phyloP scores from a whole-genome alignment of 495 filamentous ascomycete species.

The Lindgomyces ingoldianus region DNA sequence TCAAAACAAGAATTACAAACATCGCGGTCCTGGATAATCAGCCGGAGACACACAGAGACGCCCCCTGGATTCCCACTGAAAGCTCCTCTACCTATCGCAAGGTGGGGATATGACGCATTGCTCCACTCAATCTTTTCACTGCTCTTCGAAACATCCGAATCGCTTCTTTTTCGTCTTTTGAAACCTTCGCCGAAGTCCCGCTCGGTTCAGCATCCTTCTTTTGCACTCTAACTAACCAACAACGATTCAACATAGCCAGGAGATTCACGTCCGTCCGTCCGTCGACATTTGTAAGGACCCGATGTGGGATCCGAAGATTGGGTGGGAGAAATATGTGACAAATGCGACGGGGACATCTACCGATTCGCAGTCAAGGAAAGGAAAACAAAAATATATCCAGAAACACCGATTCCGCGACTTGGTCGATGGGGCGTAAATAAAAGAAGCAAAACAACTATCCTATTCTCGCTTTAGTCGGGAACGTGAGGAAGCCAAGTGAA shows the following conservation, averaged over 20 bases:
- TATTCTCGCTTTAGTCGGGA: not conserved
- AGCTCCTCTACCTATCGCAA: not conserved
- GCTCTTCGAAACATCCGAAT: not conserved
- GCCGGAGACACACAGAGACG: not conserved
- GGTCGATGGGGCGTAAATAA: not conserved
- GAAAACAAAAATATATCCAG: constrained; percentile 9
- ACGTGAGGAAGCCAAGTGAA: not conserved
- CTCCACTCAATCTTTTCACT: not conserved
- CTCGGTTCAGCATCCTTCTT: not conserved
- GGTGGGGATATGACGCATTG: not conserved
- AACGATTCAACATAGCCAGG: not conserved
- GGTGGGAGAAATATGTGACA: not conserved
- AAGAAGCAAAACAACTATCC: not conserved
- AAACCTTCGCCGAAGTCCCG: constrained; percentile 5
- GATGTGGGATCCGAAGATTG: not conserved
- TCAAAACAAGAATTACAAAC: constrained; percentile 11
- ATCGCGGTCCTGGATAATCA: constrained; percentile 1
- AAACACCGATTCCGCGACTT: constrained; percentile 1
- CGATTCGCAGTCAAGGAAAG: constrained; percentile 2
- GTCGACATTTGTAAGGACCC: not conserved
- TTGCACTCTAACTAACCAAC: not conserved
- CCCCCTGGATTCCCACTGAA: not conserved
- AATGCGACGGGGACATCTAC: not conserved
- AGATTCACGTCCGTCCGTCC: constrained; percentile 3
- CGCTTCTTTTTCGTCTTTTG: not conserved